These are phyloP conservation scores for Groenewaldozyma sp. DNA, from an alignment of 1,139 yeast genomes.

Conservation along the genomic window DNA sequence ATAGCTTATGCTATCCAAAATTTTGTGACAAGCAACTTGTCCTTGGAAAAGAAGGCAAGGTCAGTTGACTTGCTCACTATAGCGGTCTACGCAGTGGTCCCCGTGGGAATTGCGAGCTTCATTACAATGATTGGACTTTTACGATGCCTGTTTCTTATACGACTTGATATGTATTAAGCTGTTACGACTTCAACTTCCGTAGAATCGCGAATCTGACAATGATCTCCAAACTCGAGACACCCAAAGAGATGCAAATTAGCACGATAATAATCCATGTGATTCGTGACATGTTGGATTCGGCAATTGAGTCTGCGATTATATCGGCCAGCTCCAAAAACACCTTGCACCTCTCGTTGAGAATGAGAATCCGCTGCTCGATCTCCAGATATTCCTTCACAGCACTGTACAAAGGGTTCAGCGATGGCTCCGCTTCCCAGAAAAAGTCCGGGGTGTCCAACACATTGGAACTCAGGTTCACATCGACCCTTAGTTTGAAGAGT, in stretches of 20 bases:
- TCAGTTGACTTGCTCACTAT: constrained; percentile 66
- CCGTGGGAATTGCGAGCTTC: constrained; percentile 91
- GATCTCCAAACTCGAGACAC: constrained; percentile 56
- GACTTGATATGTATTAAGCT: constrained; percentile 46
- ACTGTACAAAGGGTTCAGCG: constrained; percentile 79
- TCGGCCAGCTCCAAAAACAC: constrained; percentile 91
- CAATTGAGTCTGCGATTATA: constrained; percentile 86
- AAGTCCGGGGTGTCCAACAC: constrained; percentile 92
- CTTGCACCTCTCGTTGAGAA: constrained; percentile 84
- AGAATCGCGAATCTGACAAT: constrained; percentile 47
- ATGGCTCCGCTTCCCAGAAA: constrained; percentile 95
- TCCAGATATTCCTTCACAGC: constrained; percentile 91
- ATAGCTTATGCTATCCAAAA: constrained; percentile 78
- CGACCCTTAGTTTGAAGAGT: constrained; percentile 80
- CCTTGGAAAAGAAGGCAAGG: constrained; percentile 37
- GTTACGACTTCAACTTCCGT: constrained; percentile 13
- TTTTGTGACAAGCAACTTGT: constrained; percentile 79
- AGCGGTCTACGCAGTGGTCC: constrained; percentile 93
- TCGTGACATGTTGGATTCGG: constrained; percentile 83
- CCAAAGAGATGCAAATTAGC: constrained; percentile 68
- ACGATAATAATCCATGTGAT: constrained; percentile 86
- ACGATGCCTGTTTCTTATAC: constrained; percentile 61
- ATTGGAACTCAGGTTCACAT: constrained; percentile 83
- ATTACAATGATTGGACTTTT: constrained; percentile 80
- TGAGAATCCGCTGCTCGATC: constrained; percentile 89